Base-by-base conservation (phyloP, 2,329 filamentous ascomycete genomes). In the Stachybotrys echinatus region DNA sequence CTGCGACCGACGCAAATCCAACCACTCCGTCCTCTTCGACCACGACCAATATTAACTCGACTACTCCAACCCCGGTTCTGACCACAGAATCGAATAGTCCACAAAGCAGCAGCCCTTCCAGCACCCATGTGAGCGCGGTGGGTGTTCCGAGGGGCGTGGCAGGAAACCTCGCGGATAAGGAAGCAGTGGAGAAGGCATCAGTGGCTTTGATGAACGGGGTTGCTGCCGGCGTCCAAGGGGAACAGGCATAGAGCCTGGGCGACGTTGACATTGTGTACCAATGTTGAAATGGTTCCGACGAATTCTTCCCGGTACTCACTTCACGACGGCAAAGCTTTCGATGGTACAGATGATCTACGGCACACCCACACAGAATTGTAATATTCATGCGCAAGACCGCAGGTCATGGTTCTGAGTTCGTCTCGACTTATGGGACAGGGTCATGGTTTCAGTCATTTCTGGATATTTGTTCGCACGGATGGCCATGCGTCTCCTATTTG, bases 51-150 rank as follows among this genome's bases (percentile, higher is more conserved):
- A 67, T 71, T 61, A 67, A 70, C 68, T 77, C 83, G 48, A 73
- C 75, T 10, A 77, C 79, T 1, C 80, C 84, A 8, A 87, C 85
- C 1, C 87, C 87, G 2, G 76, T 77, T 20, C 75, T 89, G 48
- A 87, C 84, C 2, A 85, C 79, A 57, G 85, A 85, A 58, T 80
- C 81, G 38, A 87, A 87, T 61, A 88, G 83, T 54, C 84, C 84
- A 2, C 81, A 84, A 58, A 88, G 81, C 63, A 84, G 74, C 62
- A 83, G 79, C 52, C 74, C 84, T 3, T 80, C 84, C 5, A 88
- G 84, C 65, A 80, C 82, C 3, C 81, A 76, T 55, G 74, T 75
- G 37, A 84, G 82, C 60, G 78, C 80, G 46, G 64, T 71, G 14
- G 74, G 71, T 21, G 68, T 69, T 23, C 58, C 60, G 27, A 31